These are phyloP conservation scores for Plenodomus biglobosus DNA, from an alignment of 2,329 filamentous ascomycete species.

Conservation along the genomic window DNA sequence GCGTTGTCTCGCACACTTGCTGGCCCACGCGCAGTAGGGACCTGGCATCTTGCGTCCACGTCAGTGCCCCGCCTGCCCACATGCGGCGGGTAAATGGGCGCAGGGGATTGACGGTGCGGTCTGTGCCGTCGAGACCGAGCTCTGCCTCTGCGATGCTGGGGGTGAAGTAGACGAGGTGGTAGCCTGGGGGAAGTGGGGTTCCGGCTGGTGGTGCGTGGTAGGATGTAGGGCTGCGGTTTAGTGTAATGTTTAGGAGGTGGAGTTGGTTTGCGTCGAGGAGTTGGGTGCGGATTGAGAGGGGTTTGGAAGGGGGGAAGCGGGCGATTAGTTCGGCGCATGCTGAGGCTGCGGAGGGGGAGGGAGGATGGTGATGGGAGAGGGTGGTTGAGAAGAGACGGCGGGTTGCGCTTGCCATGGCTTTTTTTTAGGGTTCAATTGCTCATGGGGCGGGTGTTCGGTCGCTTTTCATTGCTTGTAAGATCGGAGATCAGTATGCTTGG, in stretches of 20 bases:
- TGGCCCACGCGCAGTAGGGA: constrained; percentile 32
- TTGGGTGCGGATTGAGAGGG: constrained; percentile 35
- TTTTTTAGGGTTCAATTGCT: too few species aligned
- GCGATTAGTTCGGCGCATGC: constrained; percentile 36
- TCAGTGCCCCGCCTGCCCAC: constrained; percentile 84
- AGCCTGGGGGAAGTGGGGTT: constrained; percentile 61
- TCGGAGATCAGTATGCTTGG: too few species aligned
- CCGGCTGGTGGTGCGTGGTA: constrained; percentile 23
- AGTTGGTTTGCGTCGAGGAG: constrained; percentile 39
- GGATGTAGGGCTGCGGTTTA: constrained; percentile 28
- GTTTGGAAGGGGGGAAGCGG: constrained; percentile 28
- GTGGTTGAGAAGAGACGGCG: constrained; percentile 26
- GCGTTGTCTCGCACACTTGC: constrained; percentile 48
- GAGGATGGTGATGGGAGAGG: constrained; percentile 8
- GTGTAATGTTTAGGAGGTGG: constrained; percentile 33
- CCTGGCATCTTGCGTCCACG: constrained; percentile 49
- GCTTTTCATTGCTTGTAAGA: too few species aligned
- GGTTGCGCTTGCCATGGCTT: constrained; percentile 20
- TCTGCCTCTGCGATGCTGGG: constrained; percentile 63
- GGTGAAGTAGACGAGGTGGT: constrained; percentile 90
- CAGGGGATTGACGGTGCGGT: constrained; percentile 74
- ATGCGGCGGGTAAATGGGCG: constrained; percentile 72
- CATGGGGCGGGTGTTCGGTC: too few species aligned
- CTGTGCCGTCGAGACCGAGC: constrained; percentile 80
- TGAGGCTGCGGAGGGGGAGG: constrained; percentile 33